A percentile compares a stretch with the other conserved stretches of the same genome.
Conservation (phyloP, 129 eudicot species). For the Chrysanthemum seticuspe region DNA sequence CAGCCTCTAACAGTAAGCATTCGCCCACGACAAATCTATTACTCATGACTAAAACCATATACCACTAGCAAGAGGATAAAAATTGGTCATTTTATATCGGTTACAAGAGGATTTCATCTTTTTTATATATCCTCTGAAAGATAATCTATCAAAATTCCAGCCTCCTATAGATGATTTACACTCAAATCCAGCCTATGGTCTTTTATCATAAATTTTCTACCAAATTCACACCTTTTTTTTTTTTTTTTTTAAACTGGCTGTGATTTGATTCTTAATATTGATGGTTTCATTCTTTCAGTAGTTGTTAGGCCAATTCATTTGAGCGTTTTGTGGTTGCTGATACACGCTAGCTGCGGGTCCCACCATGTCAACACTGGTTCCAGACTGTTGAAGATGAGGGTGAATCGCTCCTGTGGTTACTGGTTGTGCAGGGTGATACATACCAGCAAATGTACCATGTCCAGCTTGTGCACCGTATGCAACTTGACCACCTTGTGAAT, state of each 20-base stretch:
- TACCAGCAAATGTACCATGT: constrained; percentile 61
- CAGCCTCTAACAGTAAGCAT: constrained; percentile 38
- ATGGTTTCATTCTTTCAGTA: constrained; percentile 40
- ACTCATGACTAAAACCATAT: constrained; percentile 27
- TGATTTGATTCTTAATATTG: constrained; percentile 18
- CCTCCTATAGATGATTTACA: constrained; percentile 49
- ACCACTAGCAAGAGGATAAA: constrained; percentile 22
- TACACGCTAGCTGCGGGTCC: constrained; percentile 32
- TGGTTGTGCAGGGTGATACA: constrained; percentile 73
- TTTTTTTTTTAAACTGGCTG: constrained; percentile 14
- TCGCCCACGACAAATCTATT: constrained; percentile 26
- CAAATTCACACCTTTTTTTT: constrained; percentile 20
- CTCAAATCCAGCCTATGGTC: constrained; percentile 34
- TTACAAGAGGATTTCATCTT: constrained; percentile 36
- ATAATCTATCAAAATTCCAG: constrained; percentile 41
- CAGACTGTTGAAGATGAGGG: constrained; percentile 81
- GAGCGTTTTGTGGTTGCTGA: constrained; percentile 12
- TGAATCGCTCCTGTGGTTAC: constrained; percentile 65
- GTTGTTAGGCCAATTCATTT: constrained; percentile 80
- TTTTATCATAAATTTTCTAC: constrained; percentile 6
- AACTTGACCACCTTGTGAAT: constrained; percentile 69
- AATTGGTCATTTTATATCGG: constrained; percentile 32
- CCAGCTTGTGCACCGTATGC: constrained; percentile 58
- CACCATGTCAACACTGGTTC: constrained; percentile 53
- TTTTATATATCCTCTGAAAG: constrained; percentile 34